Base-by-base conservation (phyloP, 2,329 filamentous ascomycete species). In the Tolypocladium paradoxum region DNA sequence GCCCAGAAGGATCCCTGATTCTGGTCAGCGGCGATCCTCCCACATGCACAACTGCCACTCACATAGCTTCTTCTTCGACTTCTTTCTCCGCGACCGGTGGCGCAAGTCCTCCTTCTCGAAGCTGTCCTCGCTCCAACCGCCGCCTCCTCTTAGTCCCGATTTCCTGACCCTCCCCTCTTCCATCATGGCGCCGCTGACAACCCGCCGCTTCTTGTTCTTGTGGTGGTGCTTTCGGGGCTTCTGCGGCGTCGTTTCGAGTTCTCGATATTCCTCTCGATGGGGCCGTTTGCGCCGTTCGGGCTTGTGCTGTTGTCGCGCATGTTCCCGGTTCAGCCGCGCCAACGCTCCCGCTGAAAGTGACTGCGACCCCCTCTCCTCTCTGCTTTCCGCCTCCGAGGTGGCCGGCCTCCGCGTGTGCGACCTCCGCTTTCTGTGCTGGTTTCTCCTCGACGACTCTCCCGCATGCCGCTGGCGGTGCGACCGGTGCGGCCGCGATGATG, bases 121-220 rank as follows among this genome's bases (percentile, higher is more conserved):
- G 61, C 76, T 73, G 62, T 78, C 63, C 2, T 67, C 64, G 50
- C 66, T 69, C 59, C 66, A 66, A 16, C 62, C 64, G 22, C 70
- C 71, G 3, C 76, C 75, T 6, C 76, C 76, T 55, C 76, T 66
- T 6, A 78, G 51, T 2, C 65, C 67, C 6, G 68, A 67, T 12
- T 50, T 48, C 22, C 59, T 64, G 7, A 68, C 68, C n/a, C 72
- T 68, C 0, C 85, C 85, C 65, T 89, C 85, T 62, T 89, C 86
- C 59, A 87, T 71, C 20, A 85, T 70, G 0, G 83, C 83, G 22
- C 85, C 85, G 57, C 85, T 89, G 22, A 86, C 83, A n/a, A 87
- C 74, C 56, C 86, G 73, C 53, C 76, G 76, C 62, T 82, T 81
- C 58, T 76, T 77, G 43, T 67, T 67, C 49, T 70, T 68, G 51